Evolutionary conservation across 768 basidiomycete genomes (phyloP), one percentile per base, ranked within the genome.

Genomic region (Boletus reticuloceps): DNA sequence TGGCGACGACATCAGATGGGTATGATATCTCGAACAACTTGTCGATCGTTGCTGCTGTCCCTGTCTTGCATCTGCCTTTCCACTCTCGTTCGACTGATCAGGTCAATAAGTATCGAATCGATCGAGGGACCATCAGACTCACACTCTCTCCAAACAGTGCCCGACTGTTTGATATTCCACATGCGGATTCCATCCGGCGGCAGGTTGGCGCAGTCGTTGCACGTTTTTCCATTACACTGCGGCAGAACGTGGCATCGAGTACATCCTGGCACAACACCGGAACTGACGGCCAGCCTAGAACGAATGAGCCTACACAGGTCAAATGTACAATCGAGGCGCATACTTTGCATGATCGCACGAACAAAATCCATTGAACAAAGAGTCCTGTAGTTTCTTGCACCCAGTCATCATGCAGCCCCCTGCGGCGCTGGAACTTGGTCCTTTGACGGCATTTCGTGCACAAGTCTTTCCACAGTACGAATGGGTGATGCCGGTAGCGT

Each of bases 381-480:
- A 71, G 65, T 79, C 79, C 31, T 79, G 78, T 36, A 78, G 74
- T 38, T 77, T 75, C 59, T 74, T 79, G 61, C 84, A 86, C 38
- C 77, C 79, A 53, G 69, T 77, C 62, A 85, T 76, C 22, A 67
- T 54, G 64, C 84, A 86, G 19, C 73, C 72, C 17, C 68, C 50
- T 22, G 55, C 66, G 19, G 75, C 71, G 55, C 64, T 73, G 40
- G 70, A 61, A 40, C 70, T 74, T 55, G 73, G 27, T 5, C 64
- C 76, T 56, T 62, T 63, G 36, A 70, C 50, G 34, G 62, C 53
- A 40, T 22, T 77, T 44, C 81, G 74, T 51, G 84, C 84, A 64
- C 84, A 86, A 47, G 78, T 82, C 59, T 76, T 81, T 60, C 85
- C 77, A 62, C 84, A 86, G 64, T 80, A 86, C 32, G 79, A 76